Evolutionary conservation across 2,329 filamentous ascomycete genomes (phyloP).

Genomic region (Rutstroemia sydowiana): DNA sequence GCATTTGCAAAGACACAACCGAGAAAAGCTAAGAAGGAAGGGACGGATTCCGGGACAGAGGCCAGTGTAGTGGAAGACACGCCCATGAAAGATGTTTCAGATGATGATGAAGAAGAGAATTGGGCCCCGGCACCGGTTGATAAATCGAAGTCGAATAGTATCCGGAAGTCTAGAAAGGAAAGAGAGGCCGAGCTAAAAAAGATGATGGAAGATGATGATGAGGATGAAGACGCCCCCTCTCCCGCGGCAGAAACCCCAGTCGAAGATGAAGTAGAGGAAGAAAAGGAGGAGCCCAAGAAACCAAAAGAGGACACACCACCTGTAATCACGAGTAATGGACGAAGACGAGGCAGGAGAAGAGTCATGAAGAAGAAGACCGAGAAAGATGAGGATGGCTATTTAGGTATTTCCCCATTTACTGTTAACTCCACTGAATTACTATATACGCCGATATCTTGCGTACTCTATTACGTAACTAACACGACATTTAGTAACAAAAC

Average conservation of each 20-base stretch:
- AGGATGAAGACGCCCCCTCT: slow-evolving; percentile 37
- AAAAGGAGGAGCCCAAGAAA: slow-evolving; percentile 37
- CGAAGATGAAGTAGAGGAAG: slow-evolving; percentile 27
- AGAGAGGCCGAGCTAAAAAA: slow-evolving; percentile 58
- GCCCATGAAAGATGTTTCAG: slow-evolving; percentile 48
- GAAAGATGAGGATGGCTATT: slow-evolving; percentile 82
- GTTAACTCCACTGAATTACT: not conserved
- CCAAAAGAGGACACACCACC: slow-evolving; percentile 32
- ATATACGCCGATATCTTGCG: too few species aligned
- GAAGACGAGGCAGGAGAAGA: slow-evolving; percentile 67
- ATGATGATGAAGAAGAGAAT: slow-evolving; percentile 45
- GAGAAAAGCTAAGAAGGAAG: slow-evolving; percentile 47
- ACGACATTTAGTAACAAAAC: slow-evolving; percentile 61
- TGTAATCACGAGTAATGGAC: slow-evolving; percentile 51
- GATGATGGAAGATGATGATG: slow-evolving; percentile 72
- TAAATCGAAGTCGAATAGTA: slow-evolving; percentile 27
- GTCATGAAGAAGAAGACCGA: slow-evolving; percentile 84
- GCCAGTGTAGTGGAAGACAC: slow-evolving; percentile 42
- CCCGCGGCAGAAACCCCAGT: slow-evolving; percentile 11
- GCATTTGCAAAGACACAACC: slow-evolving; percentile 68
- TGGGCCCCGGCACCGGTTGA: slow-evolving; percentile 28
- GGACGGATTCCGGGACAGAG: slow-evolving; percentile 33
- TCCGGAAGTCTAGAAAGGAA: slow-evolving; percentile 46
- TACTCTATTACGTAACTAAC: too few species aligned
- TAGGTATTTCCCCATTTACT: slow-evolving; percentile 47